phyloP scores from a whole-genome alignment of 805 yeast species.

The Candida boleticola region DNA sequence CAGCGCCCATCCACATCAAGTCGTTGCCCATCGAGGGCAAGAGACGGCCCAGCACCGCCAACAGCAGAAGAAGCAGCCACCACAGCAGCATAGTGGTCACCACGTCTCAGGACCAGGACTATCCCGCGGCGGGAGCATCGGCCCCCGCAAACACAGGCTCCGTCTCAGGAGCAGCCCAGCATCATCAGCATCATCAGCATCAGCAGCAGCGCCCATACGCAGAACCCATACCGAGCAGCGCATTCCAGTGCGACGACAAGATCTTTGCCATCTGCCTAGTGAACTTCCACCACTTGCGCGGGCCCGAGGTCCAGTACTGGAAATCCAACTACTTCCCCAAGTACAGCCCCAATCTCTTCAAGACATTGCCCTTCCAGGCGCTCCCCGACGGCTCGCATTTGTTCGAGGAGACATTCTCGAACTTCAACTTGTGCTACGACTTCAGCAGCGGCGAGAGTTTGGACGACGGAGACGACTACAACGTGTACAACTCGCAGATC shows the following conservation, averaged over 20 bases:
- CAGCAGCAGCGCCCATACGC: no score
- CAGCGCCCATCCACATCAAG: neutral
- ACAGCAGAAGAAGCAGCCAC: neutral
- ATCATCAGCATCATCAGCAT: no score
- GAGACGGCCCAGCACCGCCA: neutral
- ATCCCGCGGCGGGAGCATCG: no score
- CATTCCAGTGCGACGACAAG: constrained; percentile 25
- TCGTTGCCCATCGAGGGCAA: neutral
- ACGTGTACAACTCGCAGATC: constrained; percentile 35
- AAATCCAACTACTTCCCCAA: constrained; percentile 43
- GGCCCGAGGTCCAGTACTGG: constrained; percentile 96
- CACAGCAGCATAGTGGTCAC: constrained; percentile 1
- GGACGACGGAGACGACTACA: constrained; percentile 37
- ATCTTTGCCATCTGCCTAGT: constrained; percentile 86
- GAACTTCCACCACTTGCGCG: constrained; percentile 87
- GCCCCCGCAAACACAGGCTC: neutral
- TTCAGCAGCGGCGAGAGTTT: constrained; percentile 46
- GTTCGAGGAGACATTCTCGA: constrained; percentile 89
- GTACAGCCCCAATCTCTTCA: constrained; percentile 58
- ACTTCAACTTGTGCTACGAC: constrained; percentile 80
- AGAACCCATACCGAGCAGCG: neutral
- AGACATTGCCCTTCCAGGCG: constrained; percentile 89
- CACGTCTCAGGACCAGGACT: neutral
- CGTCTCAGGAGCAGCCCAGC: neutral
- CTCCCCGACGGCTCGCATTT: constrained; percentile 95